phyloP scores from a whole-genome alignment of 495 filamentous ascomycete genomes.

The Penicillium longicatenatum region DNA sequence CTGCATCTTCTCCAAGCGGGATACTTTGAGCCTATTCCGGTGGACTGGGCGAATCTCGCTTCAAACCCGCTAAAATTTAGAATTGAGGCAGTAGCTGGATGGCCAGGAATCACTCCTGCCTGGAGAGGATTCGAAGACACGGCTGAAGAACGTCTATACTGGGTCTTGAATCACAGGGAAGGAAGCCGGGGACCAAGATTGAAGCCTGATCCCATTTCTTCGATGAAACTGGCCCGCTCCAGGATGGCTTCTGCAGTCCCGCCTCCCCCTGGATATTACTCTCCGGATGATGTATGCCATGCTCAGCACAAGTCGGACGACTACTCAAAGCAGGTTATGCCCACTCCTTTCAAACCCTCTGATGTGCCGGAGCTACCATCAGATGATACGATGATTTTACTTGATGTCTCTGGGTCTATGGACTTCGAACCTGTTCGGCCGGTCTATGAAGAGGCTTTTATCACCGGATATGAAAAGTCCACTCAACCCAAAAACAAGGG shows the following conservation, averaged over 20 bases:
- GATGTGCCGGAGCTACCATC: constrained; percentile 36
- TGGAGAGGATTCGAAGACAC: constrained; percentile 52
- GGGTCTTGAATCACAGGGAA: constrained; percentile 49
- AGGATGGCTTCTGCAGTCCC: constrained; percentile 46
- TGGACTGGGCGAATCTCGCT: constrained; percentile 39
- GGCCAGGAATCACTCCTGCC: constrained; percentile 49
- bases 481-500: constrained; percentile 51
- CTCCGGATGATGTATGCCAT: constrained; percentile 42
- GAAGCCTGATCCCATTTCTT: constrained; percentile 49
- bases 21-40: constrained; percentile 53
- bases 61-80: constrained; percentile 49
- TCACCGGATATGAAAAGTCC: constrained; percentile 37
- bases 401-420: constrained; percentile 51
- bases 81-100: constrained; percentile 45
- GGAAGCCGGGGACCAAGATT: constrained; percentile 28
- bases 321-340: constrained; percentile 49
- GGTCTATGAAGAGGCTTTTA: constrained; percentile 44
- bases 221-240: constrained; percentile 39
- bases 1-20: constrained; percentile 50
- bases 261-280: constrained; percentile 40
- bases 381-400: constrained; percentile 49
- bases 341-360: constrained; percentile 34
- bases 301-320: constrained; percentile 38
- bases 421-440: constrained; percentile 44
- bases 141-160: constrained; percentile 51